Conservation (phyloP, 768 basidiomycete genomes). For the Kwoniella europaea region DNA sequence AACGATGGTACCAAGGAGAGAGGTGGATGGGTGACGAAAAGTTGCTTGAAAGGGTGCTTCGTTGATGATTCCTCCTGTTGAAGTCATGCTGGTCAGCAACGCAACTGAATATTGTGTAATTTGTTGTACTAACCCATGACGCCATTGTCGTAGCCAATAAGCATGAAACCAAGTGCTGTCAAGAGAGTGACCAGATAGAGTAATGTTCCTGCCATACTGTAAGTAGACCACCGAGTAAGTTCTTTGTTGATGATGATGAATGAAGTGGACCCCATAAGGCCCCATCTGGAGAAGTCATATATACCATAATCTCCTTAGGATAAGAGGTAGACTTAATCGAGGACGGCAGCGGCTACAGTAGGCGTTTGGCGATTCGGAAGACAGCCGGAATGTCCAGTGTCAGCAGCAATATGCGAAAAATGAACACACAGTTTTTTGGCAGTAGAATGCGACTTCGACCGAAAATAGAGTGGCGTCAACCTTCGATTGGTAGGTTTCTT, state of each 20-base stretch:
- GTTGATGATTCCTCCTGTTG: slow-evolving; percentile 42
- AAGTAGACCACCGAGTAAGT: background rate
- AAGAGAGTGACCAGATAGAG: slow-evolving; percentile 31
- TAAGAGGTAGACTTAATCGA: background rate
- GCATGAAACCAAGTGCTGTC: slow-evolving; percentile 39
- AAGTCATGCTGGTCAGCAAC: background rate
- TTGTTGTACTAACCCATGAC: slow-evolving; percentile 17
- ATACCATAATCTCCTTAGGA: background rate
- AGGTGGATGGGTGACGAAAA: slow-evolving; percentile 18
- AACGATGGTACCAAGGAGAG: slow-evolving; percentile 34
- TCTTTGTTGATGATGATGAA: background rate
- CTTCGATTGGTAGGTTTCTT: background rate
- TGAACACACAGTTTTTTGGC: background rate
- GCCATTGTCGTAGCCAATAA: slow-evolving; percentile 47
- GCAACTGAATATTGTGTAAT: background rate
- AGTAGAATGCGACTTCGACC: background rate
- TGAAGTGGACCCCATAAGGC: slow-evolving; percentile 9
- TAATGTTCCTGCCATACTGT: slow-evolving; percentile 8
- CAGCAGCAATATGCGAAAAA: background rate
- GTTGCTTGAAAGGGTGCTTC: slow-evolving; percentile 29
- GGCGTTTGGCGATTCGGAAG: background rate
- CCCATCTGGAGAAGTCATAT: background rate
- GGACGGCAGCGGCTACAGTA: slow-evolving; percentile 1
- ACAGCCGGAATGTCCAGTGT: background rate
- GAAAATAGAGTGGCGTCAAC: background rate